Conservation (phyloP, 2,329 filamentous ascomycete species). For the Fusarium succisae region DNA sequence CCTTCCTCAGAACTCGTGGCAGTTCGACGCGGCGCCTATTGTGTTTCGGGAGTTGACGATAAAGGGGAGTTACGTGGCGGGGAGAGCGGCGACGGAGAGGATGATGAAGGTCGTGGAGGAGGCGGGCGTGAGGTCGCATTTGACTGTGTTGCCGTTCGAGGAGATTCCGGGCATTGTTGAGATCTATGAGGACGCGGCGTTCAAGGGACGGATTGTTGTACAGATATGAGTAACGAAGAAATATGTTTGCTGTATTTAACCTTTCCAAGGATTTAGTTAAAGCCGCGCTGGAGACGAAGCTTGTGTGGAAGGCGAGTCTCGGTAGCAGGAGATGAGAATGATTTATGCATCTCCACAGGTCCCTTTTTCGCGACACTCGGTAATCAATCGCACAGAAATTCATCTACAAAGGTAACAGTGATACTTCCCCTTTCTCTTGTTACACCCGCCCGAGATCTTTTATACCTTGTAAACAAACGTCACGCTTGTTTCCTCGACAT, state of each 20-base stretch:
- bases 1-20: background rate
- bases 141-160: background rate
- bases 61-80: background rate
- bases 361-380: background rate
- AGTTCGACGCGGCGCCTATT: conserved; percentile 4
- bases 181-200: conserved; percentile 5
- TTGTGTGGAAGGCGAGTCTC: background rate
- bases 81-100: background rate
- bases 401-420: background rate
- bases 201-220: conserved; percentile 6
- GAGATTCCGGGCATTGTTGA: background rate
- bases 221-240: background rate
- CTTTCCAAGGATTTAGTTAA: too few relatives aligned
- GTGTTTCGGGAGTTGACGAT: conserved; percentile 10
- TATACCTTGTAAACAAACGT: too few relatives aligned
- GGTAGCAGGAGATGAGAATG: background rate
- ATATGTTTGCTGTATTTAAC: too few relatives aligned
- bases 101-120: conserved; percentile 8
- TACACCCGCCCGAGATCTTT: rapidly evolving
- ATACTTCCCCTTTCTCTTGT: rapidly evolving
- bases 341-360: rapidly evolving
- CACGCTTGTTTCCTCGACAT: background rate
- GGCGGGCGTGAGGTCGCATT: conserved; percentile 5
- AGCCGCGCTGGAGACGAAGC: rapidly evolving
- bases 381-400: background rate